Evolutionary conservation across 2,329 filamentous ascomycete genomes (phyloP), one percentile per base, ranked within the genome.

Genomic region (Neophaeococcomyces mojaviensis): DNA sequence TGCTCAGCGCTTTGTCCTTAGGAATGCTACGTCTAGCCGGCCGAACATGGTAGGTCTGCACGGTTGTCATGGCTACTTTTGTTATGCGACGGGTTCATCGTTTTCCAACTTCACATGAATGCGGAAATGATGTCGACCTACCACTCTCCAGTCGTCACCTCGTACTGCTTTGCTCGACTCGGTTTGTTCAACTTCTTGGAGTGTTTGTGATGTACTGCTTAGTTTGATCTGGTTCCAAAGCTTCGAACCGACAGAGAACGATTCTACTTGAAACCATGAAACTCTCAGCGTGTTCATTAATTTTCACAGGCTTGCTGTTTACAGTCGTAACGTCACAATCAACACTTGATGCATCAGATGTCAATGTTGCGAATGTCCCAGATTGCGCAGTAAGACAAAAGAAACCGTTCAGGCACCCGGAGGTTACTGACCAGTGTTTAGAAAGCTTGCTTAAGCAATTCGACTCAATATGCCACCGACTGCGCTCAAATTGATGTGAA

Each of bases 401-500:
- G 7, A 16, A 44, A 3, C 1, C 15, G 26, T n/a, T n/a, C 12
- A 18, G 26, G 10, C n/a, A n/a, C 16, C 12, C 8, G 15, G 13
- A 16, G 22, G 6, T 19, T 26, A n/a, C 40, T 49, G 51, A 46
- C 52, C 37, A 19, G 13, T n/a, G 28, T 28, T 34, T 31, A 58
- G 56, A 50, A 55, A 55, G 31, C 44, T 30, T 58, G 56, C 41
- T 48, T 57, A 15, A 52, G 49, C 15, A 55, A 56, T 46, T 55
- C 54, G 15, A 56, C 56, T 10, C 36, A 45, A 8, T 46, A 51
- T 30, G 53, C 55, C 34, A 49, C 44, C 20, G 44, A 48, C 36
- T 58, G 56, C 41, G 43, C 52, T 3, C 50, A 53, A 28, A 56
- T 56, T 31, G 56, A 58, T 40, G 52, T 57, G 30, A 51, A 47